Conservation (phyloP, 2,329 filamentous ascomycete species). For the Pyrenophora graminea region DNA sequence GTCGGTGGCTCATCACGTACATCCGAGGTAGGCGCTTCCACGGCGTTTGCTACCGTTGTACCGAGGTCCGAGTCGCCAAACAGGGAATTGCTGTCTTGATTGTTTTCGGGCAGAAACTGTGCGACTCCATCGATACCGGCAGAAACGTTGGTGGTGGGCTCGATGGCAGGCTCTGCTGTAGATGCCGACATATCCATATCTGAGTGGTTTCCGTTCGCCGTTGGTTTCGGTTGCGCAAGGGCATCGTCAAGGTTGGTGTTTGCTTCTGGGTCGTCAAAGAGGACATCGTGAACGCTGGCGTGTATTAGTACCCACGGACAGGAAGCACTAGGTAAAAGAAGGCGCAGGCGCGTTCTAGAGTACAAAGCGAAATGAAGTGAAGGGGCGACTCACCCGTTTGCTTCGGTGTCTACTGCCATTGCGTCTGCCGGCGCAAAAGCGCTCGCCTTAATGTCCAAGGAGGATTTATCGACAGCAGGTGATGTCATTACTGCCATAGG, state of each 20-base stretch:
- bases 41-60: slow-evolving; percentile 43
- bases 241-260: slow-evolving; percentile 23
- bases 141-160: slow-evolving; percentile 49
- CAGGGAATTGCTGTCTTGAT: slow-evolving; percentile 47
- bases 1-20: slow-evolving; percentile 35
- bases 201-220: slow-evolving; percentile 39
- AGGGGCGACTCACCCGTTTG: slow-evolving; percentile 63
- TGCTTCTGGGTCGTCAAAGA: slow-evolving; percentile 40
- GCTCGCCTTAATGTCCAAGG: slow-evolving; percentile 57
- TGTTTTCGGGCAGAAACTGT: slow-evolving; percentile 49
- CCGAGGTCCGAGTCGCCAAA: slow-evolving; percentile 39
- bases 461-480: slow-evolving; percentile 42
- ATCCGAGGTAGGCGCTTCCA: slow-evolving; percentile 48
- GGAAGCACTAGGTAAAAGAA: slow-evolving; percentile 8
- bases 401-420: slow-evolving; percentile 58
- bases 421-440: slow-evolving; percentile 53
- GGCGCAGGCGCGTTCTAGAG: background rate
- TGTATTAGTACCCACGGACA: slow-evolving; percentile 17
- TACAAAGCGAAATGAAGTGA: slow-evolving; percentile 3
- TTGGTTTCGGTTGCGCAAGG: slow-evolving; percentile 29
- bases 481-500: slow-evolving; percentile 49
- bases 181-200: slow-evolving; percentile 30
- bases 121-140: slow-evolving; percentile 51
- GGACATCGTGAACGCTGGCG: slow-evolving; percentile 40
- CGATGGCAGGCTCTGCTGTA: slow-evolving; percentile 36